Percentiles rank a stretch among this genome's conserved stretches.
phyloP scores from a whole-genome alignment of 129 eudicot genomes.

The Daucus carota region DH1_v3.0 NC_030382.2:44507001-44507500 shows the following conservation, averaged over 20 bases:
- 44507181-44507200: slow-evolving; percentile 97
- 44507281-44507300: neutral
- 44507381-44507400: neutral
- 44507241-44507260: slow-evolving; percentile 90
- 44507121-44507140: neutral
- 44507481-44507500: too few relatives aligned
- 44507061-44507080: neutral
- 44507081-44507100: neutral
- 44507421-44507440: neutral
- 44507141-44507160: neutral
- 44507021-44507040: neutral
- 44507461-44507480: neutral
- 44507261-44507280: slow-evolving; percentile 67
- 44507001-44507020: neutral
- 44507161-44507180: slow-evolving; percentile 28
- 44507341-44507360: neutral
- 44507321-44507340: neutral
- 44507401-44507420: neutral
- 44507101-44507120: neutral
- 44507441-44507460: neutral
- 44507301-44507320: neutral
- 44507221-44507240: slow-evolving; percentile 96
- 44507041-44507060: neutral
- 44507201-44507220: slow-evolving; percentile 89
- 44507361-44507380: neutral